Conservation (phyloP, 108 stramenopile species). For the Chaetoceros tenuissimus region DNA sequence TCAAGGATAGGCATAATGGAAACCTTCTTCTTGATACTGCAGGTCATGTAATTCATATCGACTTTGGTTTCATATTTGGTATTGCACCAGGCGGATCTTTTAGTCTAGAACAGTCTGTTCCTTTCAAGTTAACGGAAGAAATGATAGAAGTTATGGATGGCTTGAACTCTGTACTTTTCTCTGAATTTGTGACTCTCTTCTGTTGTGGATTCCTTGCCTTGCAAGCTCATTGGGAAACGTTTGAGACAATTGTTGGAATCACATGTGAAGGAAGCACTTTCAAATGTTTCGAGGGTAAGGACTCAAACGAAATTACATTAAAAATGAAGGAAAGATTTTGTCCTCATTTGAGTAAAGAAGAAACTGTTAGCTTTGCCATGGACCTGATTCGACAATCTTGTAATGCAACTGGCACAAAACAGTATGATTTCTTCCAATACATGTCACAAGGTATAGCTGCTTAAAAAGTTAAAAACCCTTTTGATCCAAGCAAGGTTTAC, state of each 20-base stretch:
- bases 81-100: slow-evolving; percentile 93
- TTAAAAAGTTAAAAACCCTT: slow-evolving; percentile 24
- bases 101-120: slow-evolving; percentile 86
- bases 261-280: slow-evolving; percentile 83
- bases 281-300: slow-evolving; percentile 88
- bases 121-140: slow-evolving; percentile 98
- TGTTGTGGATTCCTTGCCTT: slow-evolving; percentile 95
- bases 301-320: slow-evolving; percentile 56
- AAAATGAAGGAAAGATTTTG: slow-evolving; percentile 75
- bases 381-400: slow-evolving; percentile 83
- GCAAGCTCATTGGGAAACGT: slow-evolving; percentile 80
- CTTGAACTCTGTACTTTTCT: slow-evolving; percentile 77
- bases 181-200: slow-evolving; percentile 91
- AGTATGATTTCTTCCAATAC: slow-evolving; percentile 95
- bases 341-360: slow-evolving; percentile 71
- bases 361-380: slow-evolving; percentile 81
- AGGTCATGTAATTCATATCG: slow-evolving; percentile 98
- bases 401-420: slow-evolving; percentile 78
- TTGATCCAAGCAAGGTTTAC: too few species aligned
- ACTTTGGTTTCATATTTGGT: slow-evolving; percentile 97
- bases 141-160: slow-evolving; percentile 95
- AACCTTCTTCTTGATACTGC: slow-evolving; percentile 92
- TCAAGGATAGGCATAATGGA: slow-evolving; percentile 98
- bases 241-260: slow-evolving; percentile 84
- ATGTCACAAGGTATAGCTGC: slow-evolving; percentile 83